Conservation (phyloP, 2,329 filamentous ascomycete genomes). For the Aspergillus ochraceus region DNA sequence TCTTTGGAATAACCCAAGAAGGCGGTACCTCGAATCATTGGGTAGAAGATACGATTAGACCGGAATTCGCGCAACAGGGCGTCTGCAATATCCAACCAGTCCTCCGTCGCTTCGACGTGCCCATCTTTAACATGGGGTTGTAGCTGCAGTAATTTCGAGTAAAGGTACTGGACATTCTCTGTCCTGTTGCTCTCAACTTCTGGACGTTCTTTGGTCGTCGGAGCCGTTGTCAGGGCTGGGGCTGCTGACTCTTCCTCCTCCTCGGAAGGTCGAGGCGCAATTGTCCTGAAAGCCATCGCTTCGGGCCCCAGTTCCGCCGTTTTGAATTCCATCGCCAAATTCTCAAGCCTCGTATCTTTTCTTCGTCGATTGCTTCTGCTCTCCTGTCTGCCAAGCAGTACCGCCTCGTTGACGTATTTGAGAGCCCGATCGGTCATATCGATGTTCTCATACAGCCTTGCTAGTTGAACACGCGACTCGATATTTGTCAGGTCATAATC, state of each 20-base stretch:
- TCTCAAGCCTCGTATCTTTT: slow-evolving; percentile 40
- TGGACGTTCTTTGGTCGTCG: slow-evolving; percentile 22
- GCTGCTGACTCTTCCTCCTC: slow-evolving; percentile 6
- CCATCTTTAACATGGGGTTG: slow-evolving; percentile 50
- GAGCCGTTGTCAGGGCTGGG: slow-evolving; percentile 17
- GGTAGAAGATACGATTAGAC: slow-evolving; percentile 61
- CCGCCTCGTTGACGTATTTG: slow-evolving; percentile 72
- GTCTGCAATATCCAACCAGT: slow-evolving; percentile 61
- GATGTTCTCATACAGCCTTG: slow-evolving; percentile 77
- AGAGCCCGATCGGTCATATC: slow-evolving; percentile 75
- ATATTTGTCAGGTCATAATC: slow-evolving; percentile 70
- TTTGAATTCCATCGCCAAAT: slow-evolving; percentile 41
- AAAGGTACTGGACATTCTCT: slow-evolving; percentile 47
- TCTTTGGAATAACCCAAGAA: slow-evolving; percentile 52
- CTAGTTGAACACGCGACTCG: slow-evolving; percentile 75
- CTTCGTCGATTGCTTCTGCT: slow-evolving; percentile 30
- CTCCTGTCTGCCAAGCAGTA: slow-evolving; percentile 59
- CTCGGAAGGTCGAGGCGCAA: slow-evolving; percentile 20
- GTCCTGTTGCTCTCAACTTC: slow-evolving; percentile 37
- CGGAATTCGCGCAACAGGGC: slow-evolving; percentile 62
- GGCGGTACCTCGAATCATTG: slow-evolving; percentile 51
- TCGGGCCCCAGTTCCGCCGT: slow-evolving; percentile 21
- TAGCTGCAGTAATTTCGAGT: slow-evolving; percentile 49
- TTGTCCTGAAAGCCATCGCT: slow-evolving; percentile 14
- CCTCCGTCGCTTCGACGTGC: slow-evolving; percentile 50